phyloP scores from a whole-genome alignment of 306 rosid species.

The Gleditsia sinensis region DNA sequence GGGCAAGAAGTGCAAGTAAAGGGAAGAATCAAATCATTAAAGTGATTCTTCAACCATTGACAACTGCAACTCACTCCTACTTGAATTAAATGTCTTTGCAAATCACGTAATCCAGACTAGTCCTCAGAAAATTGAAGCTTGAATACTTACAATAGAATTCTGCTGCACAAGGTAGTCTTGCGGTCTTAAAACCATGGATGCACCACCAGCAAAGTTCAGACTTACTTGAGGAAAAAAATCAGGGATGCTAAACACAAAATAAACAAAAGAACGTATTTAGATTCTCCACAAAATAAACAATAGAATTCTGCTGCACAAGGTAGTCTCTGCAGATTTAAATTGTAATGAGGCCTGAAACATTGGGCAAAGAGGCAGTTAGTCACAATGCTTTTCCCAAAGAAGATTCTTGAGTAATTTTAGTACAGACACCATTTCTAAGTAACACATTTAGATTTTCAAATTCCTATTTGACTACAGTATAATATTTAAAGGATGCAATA shows the following conservation, averaged over 20 bases:
- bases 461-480: background rate
- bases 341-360: conserved; percentile 92
- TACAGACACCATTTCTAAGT: background rate
- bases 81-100: conserved; percentile 14
- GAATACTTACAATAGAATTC: conserved; percentile 70
- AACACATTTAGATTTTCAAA: background rate
- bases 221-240: conserved; percentile 89
- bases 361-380: conserved; percentile 27
- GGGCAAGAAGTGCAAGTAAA: conserved; percentile 12
- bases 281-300: too few species aligned
- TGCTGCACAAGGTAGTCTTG: conserved; percentile 94
- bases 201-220: conserved; percentile 87
- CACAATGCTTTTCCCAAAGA: conserved; percentile 21
- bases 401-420: conserved; percentile 18
- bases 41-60: conserved; percentile 16
- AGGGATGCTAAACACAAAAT: conserved; percentile 52
- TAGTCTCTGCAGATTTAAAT: conserved; percentile 86
- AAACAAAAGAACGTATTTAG: conserved; percentile 30
- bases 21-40: background rate
- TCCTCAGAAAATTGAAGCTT: conserved; percentile 20
- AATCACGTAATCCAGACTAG: conserved; percentile 8
- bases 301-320: too few species aligned
- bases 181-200: conserved; percentile 73
- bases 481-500: conserved; percentile 2
- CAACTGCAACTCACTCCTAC: conserved; percentile 29